phyloP scores from a whole-genome alignment of 139 green algal genomes.

The Chlamydomonas sp. region DNA sequence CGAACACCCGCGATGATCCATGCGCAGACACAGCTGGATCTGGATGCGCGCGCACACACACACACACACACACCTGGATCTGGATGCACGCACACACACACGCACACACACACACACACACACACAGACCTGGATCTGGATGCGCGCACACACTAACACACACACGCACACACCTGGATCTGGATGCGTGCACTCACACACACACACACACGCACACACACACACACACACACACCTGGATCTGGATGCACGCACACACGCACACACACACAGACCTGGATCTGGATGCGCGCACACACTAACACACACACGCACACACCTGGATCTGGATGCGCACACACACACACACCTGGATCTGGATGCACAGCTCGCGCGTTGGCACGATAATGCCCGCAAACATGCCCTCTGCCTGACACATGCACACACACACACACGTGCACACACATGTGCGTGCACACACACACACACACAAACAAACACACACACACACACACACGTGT shows the following conservation, averaged over 20 bases:
- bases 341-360: constrained; percentile 79
- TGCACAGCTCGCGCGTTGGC: constrained; percentile 81
- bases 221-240: too few species aligned
- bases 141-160: too few species aligned
- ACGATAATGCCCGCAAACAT: constrained; percentile 69
- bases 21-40: too few species aligned
- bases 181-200: constrained; percentile 8
- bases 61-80: too few species aligned
- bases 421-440: too few species aligned
- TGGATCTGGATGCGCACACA: constrained; percentile 14
- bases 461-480: neutral
- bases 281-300: too few species aligned
- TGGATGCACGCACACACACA: constrained; percentile 4
- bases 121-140: too few species aligned
- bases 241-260: too few species aligned
- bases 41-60: too few species aligned
- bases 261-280: too few species aligned
- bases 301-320: constrained; percentile 14
- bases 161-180: too few species aligned
- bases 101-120: constrained; percentile 17
- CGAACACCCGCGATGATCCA: constrained; percentile 26
- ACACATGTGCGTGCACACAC: too few species aligned
- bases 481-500: constrained; percentile 20
- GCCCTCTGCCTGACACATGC: constrained; percentile 59
- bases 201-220: constrained; percentile 18